These are phyloP conservation scores for Chrysanthemum seticuspe DNA, from an alignment of 129 eudicot genomes.

Conservation along the genomic window DNA sequence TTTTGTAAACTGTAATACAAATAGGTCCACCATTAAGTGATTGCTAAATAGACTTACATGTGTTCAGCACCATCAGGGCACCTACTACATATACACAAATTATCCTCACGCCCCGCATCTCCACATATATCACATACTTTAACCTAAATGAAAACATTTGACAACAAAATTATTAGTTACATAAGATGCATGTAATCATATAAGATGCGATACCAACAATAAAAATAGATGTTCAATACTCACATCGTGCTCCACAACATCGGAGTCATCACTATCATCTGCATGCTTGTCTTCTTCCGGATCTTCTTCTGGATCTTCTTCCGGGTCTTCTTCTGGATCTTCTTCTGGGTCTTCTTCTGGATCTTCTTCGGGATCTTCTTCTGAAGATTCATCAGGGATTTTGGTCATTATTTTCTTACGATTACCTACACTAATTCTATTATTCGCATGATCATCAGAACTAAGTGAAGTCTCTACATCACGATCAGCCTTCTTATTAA, in stretches of 20 bases:
- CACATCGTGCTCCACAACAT: slow-evolving; percentile 80
- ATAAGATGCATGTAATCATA: slow-evolving; percentile 1
- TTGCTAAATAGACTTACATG: slow-evolving; percentile 59
- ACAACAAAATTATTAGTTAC: slow-evolving; percentile 13
- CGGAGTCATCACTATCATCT: slow-evolving; percentile 76
- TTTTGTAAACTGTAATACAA: slow-evolving; percentile 5
- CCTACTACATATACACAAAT: slow-evolving; percentile 78
- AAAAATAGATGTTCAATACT: slow-evolving; percentile 30
- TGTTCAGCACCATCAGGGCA: slow-evolving; percentile 99
- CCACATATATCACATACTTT: slow-evolving; percentile 97
- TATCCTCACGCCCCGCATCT: slow-evolving; percentile 92
- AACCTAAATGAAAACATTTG: slow-evolving; percentile 42
- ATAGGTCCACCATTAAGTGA: neutral
- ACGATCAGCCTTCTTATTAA: slow-evolving; percentile 10
- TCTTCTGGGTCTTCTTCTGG: slow-evolving; percentile 27
- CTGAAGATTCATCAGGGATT: slow-evolving; percentile 21
- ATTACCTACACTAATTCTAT: slow-evolving; percentile 16
- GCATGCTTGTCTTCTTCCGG: slow-evolving; percentile 34
- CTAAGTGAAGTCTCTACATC: slow-evolving; percentile 22
- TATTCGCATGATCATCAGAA: slow-evolving; percentile 23
- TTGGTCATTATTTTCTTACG: slow-evolving; percentile 12
- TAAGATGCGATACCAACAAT: neutral
- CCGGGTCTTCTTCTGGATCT: slow-evolving; percentile 35
- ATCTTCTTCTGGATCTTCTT: slow-evolving; percentile 22
- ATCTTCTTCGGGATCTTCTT: slow-evolving; percentile 34